These are phyloP conservation scores for Metarhizium guizhouense DNA, from an alignment of 2,329 filamentous ascomycete genomes.

Conservation along the genomic window DNA sequence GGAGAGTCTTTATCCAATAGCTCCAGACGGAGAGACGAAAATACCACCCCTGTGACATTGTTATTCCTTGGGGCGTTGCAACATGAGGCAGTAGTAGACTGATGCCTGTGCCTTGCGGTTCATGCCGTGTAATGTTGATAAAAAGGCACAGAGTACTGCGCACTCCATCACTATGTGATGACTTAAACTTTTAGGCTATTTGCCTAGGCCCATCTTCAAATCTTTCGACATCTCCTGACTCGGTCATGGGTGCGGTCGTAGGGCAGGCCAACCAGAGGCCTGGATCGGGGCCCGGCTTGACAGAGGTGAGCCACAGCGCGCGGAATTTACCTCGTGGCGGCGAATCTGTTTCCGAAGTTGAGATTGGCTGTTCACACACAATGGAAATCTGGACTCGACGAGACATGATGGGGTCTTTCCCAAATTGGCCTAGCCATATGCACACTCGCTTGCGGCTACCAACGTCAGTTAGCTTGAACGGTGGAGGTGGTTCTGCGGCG, in stretches of 20 bases:
- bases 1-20: too few relatives aligned
- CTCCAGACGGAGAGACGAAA: too few relatives aligned
- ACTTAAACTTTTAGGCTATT: too few relatives aligned
- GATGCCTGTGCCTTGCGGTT: neutral
- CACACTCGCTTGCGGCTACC: conserved; percentile 9
- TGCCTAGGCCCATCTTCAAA: neutral
- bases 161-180: too few relatives aligned
- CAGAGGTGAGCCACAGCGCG: neutral
- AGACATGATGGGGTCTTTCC: neutral
- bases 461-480: conserved; percentile 7
- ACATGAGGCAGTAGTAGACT: too few relatives aligned
- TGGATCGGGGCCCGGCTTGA: neutral
- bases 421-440: conserved; percentile 1
- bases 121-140: neutral
- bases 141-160: too few relatives aligned
- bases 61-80: too few relatives aligned
- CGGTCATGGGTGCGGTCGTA: neutral
- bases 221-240: neutral
- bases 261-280: conserved; percentile 3
- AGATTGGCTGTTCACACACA: neutral
- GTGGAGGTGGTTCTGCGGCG: neutral
- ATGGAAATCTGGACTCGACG: too few relatives aligned
- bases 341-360: neutral
- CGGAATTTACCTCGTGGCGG: conserved; percentile 3
- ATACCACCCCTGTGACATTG: too few relatives aligned